Percentiles rank a stretch among this genome's conserved stretches.
phyloP scores from a whole-genome alignment of 2,329 filamentous ascomycete genomes.

The Sporothrix phasma region DNA sequence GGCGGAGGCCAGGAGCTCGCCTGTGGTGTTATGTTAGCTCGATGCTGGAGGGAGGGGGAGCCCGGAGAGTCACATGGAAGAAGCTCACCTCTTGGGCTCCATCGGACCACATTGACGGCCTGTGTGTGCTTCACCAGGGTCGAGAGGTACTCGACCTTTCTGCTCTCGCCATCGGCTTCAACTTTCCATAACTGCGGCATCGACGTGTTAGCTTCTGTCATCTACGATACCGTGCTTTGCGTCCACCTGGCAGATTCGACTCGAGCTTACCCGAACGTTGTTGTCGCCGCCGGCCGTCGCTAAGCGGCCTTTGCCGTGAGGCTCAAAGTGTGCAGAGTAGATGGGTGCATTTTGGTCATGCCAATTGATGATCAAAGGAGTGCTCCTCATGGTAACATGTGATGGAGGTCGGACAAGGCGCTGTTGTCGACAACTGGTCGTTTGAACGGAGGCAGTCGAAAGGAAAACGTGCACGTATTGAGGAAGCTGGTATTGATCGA shows the following conservation, averaged over 20 bases:
- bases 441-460: background rate
- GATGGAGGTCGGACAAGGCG: conserved; percentile 1
- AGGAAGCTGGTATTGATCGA: too few relatives aligned
- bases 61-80: background rate
- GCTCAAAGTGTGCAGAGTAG: conserved; percentile 96
- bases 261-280: conserved; percentile 68
- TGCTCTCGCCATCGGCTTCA: conserved; percentile 72
- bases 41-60: too few relatives aligned
- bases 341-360: conserved; percentile 95
- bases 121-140: conserved; percentile 91
- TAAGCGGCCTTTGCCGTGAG: conserved; percentile 78
- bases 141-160: conserved; percentile 83
- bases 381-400: conserved; percentile 71
- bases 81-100: conserved; percentile 74
- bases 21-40: conserved; percentile 40
- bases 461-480: background rate
- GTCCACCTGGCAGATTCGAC: too few relatives aligned
- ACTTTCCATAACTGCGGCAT: conserved; percentile 72
- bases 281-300: conserved; percentile 95
- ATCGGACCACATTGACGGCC: conserved; percentile 94
- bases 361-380: conserved; percentile 92
- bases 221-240: background rate
- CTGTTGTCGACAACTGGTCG: background rate
- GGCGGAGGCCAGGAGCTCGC: conserved; percentile 86
- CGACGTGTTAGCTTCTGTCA: background rate